phyloP scores from a whole-genome alignment of 768 basidiomycete genomes.

The Coprinopsis cinerea region DNA sequence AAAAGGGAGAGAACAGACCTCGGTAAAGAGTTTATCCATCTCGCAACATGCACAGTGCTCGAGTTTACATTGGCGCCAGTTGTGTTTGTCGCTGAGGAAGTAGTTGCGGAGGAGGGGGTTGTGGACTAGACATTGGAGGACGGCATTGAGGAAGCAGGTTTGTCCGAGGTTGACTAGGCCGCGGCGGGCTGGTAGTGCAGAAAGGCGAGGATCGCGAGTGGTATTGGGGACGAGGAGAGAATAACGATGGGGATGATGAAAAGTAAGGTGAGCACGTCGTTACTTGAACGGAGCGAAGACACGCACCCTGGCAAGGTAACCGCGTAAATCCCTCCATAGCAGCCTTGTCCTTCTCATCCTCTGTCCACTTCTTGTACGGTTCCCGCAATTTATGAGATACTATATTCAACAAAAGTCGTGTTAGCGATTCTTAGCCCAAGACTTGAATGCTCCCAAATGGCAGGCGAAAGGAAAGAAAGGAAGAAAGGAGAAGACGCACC shows the following conservation, averaged over 20 bases:
- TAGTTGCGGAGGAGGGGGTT: slow-evolving; percentile 87
- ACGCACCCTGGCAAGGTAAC: slow-evolving; percentile 71
- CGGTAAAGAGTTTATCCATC: slow-evolving; percentile 82
- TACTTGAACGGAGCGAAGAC: not conserved
- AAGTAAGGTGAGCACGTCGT: too few species aligned
- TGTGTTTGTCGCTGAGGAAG: slow-evolving; percentile 89
- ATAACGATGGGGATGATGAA: too few species aligned
- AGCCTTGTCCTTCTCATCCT: slow-evolving; percentile 29
- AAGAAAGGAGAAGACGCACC: slow-evolving; percentile 27
- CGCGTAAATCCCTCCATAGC: slow-evolving; percentile 44
- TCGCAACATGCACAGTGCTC: slow-evolving; percentile 86
- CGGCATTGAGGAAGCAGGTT: slow-evolving; percentile 91
- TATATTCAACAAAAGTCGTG: slow-evolving; percentile 7
- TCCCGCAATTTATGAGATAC: slow-evolving; percentile 32
- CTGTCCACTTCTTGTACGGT: slow-evolving; percentile 34
- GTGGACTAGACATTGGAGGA: slow-evolving; percentile 83
- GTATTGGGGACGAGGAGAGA: not conserved
- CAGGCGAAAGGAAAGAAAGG: not conserved
- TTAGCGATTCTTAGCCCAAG: too few species aligned
- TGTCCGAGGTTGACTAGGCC: slow-evolving; percentile 86
- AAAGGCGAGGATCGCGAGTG: not conserved
- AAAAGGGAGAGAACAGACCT: slow-evolving; percentile 39
- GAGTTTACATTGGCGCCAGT: slow-evolving; percentile 59
- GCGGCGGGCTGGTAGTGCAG: slow-evolving; percentile 50
- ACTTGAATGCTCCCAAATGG: too few species aligned